Base-by-base conservation (phyloP, 106 monocot species). In the Amphibolis antarctica region DNA sequence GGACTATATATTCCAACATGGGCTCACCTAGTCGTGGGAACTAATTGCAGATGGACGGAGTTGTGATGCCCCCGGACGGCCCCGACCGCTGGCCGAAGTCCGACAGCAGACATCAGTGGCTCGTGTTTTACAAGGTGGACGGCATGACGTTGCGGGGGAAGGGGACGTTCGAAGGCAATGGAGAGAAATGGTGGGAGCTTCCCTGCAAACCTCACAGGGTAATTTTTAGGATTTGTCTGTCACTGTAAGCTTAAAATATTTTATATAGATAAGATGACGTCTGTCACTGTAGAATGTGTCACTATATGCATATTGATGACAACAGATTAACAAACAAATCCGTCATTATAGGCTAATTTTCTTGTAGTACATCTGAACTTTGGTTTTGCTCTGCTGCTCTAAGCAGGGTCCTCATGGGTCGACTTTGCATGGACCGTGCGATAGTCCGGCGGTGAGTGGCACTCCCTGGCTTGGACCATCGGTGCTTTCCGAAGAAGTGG, bases 161-260 rank as follows among this genome's bases (percentile, higher is more conserved):
- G 25, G 98, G 98, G 17, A 91, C 78, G 0, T 83, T 98, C 10
- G 84, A 88, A 75, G 98, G 98, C 31, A 90, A 91, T 47, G 98
- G 98, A 7, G 82, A 98, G 57, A 75, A 81, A 0, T 98, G 96
- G 96, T 98, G 96, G 93, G 66, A 80, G 48, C 88, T 94, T 67
- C 88, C 89, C 59, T 94, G 93, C 71, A 98, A 98, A 47, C 96
- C 96, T 54, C 96, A 98, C 80, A 87, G 70, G 62, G 96, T 98
- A 87, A 66, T 10, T 5, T 24, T 24, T 56, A 25, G 27, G 36
- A 36, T 4, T 7, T 36, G 4, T 36, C 36, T 36, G 4, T 36
- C 7, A 2, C 36, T 36, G 36, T 36, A n/a, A n/a, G n/a, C n/a
- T n/a, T n/a, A n/a, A n/a, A n/a, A n/a, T n/a, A n/a, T n/a, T n/a